Percentiles rank a stretch among this genome's conserved stretches.
Conservation (phyloP, 202 grass and related monocot species). For the Alloteropsis angusta region DNA sequence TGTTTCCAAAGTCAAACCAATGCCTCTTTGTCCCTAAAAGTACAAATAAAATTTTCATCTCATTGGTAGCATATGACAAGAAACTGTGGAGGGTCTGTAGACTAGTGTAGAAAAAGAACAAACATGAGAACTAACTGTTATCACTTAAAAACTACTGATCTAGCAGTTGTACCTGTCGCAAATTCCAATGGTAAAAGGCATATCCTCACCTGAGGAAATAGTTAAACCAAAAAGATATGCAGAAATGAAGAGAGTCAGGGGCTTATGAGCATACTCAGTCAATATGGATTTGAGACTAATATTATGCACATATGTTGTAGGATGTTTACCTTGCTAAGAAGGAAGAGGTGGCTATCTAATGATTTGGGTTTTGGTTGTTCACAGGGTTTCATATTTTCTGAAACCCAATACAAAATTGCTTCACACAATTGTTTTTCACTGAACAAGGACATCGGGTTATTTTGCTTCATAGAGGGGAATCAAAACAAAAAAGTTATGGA, state of each 20-base stretch:
- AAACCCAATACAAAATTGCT: conserved; percentile 49
- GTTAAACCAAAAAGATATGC: background rate
- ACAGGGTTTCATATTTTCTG: conserved; percentile 13
- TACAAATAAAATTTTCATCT: background rate
- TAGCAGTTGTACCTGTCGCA: conserved; percentile 32
- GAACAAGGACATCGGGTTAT: conserved; percentile 9
- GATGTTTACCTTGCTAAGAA: conserved; percentile 53
- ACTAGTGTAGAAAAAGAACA: background rate
- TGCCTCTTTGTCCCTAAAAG: conserved; percentile 47
- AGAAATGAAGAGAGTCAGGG: background rate
- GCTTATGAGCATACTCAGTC: background rate
- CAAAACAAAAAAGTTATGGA: background rate
- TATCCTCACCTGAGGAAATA: conserved; percentile 40
- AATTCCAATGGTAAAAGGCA: conserved; percentile 55
- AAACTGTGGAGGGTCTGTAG: background rate
- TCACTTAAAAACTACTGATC: background rate
- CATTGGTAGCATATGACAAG: background rate
- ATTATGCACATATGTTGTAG: conserved; percentile 6
- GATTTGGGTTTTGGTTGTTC: background rate
- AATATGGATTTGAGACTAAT: background rate
- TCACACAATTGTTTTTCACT: conserved; percentile 70
- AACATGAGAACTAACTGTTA: background rate
- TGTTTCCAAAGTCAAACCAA: conserved; percentile 42
- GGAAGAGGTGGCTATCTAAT: conserved; percentile 22
- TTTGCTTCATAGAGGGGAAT: background rate